phyloP scores from a whole-genome alignment of 1,284 basidiomycete species.

The Cutaneotrichosporon sp. region DNA sequence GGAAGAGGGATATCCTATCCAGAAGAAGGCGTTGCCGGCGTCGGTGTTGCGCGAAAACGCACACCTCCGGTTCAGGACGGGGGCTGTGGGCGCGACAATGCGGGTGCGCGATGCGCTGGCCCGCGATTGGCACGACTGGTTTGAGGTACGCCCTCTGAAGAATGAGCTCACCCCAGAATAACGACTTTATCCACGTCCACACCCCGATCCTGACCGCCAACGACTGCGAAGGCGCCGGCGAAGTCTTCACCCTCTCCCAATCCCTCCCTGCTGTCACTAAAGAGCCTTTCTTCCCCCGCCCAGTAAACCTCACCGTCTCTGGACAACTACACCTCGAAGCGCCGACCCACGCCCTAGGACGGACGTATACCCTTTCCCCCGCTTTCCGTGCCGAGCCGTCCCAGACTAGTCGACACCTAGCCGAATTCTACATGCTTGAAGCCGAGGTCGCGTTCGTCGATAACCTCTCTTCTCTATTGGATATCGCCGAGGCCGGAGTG shows the following conservation, averaged over 20 bases:
- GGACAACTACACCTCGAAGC: slow-evolving; percentile 95
- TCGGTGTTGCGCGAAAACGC: slow-evolving; percentile 77
- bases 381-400: slow-evolving; percentile 90
- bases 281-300: slow-evolving; percentile 43
- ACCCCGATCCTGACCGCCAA: slow-evolving; percentile 85
- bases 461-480: slow-evolving; percentile 61
- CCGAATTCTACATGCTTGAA: slow-evolving; percentile 99
- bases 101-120: slow-evolving; percentile 65
- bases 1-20: slow-evolving; percentile 81
- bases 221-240: slow-evolving; percentile 97
- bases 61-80: slow-evolving; percentile 78
- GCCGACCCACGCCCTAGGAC: slow-evolving; percentile 69
- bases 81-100: slow-evolving; percentile 68
- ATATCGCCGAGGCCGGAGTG: slow-evolving; percentile 65
- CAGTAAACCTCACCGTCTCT: slow-evolving; percentile 89
- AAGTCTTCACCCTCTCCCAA: slow-evolving; percentile 70
- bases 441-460: slow-evolving; percentile 75
- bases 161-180: slow-evolving; percentile 55
- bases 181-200: slow-evolving; percentile 76
- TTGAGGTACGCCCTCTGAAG: slow-evolving; percentile 60
- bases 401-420: slow-evolving; percentile 84
- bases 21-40: slow-evolving; percentile 72
- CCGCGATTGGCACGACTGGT: slow-evolving; percentile 62
- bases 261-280: slow-evolving; percentile 20
- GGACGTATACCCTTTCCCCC: slow-evolving; percentile 87